Conservation (phyloP, 768 basidiomycete species). For the Hygrocybe coccinea region DNA sequence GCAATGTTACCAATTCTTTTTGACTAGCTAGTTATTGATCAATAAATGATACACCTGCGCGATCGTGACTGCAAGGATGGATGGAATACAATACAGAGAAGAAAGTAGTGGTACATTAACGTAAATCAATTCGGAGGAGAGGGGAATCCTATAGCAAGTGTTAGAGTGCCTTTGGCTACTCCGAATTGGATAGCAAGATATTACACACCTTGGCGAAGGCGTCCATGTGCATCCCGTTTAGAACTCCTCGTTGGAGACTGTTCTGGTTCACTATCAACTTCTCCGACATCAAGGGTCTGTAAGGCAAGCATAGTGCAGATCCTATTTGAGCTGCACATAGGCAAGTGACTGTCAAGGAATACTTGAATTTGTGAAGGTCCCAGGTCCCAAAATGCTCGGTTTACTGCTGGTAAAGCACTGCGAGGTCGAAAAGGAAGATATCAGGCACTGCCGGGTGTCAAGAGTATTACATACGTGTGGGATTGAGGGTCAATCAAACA, state of each 20-base stretch:
- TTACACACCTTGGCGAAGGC: no score
- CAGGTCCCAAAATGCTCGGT: neutral
- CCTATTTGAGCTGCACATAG: neutral
- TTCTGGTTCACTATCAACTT: no score
- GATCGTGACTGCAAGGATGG: no score
- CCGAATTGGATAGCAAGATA: no score
- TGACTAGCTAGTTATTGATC: constrained; percentile 8
- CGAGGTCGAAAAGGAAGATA: neutral
- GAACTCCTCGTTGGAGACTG: no score
- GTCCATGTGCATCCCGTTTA: no score
- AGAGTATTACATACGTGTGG: constrained; percentile 4
- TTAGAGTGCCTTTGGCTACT: no score
- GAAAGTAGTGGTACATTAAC: neutral
- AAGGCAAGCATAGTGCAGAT: neutral
- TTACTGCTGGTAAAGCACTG: neutral
- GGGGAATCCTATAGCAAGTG: no score
- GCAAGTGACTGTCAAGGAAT: neutral
- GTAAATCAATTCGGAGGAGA: neutral
- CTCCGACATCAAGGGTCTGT: no score
- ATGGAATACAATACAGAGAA: no score
- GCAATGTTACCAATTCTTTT: constrained; percentile 9
- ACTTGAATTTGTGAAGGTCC: neutral
- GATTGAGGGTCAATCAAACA: constrained; percentile 15
- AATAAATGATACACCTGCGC: neutral
- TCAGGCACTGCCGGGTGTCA: neutral